phyloP scores from a whole-genome alignment of 129 eudicot species.

The Escallonia rubra region DNA sequence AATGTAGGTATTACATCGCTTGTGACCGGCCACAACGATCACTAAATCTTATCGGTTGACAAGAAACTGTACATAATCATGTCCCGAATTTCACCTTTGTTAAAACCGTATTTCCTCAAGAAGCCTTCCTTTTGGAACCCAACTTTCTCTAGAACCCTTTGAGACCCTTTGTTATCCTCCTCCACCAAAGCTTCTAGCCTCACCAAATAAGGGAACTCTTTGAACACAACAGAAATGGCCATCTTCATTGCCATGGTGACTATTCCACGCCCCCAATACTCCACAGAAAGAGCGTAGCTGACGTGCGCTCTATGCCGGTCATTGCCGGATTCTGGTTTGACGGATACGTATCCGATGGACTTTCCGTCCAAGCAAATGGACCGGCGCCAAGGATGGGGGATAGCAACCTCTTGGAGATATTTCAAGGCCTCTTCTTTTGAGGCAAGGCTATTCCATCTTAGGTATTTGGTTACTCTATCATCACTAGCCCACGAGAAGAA shows the following conservation, averaged over 20 bases:
- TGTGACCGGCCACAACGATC: neutral
- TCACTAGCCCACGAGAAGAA: constrained; percentile 57
- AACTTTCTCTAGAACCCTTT: constrained; percentile 58
- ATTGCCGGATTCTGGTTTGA: constrained; percentile 34
- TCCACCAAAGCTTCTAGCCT: constrained; percentile 73
- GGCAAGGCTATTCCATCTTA: constrained; percentile 46
- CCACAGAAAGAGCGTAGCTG: constrained; percentile 39
- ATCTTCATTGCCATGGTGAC: constrained; percentile 43
- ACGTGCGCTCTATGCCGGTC: constrained; percentile 45
- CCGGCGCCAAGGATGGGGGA: constrained; percentile 72
- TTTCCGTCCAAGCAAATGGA: constrained; percentile 48
- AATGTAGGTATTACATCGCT: too few species aligned
- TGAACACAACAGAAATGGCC: constrained; percentile 37
- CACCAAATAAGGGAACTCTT: constrained; percentile 38
- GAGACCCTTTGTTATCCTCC: constrained; percentile 49
- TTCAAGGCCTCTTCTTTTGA: constrained; percentile 33
- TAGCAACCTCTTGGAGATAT: constrained; percentile 46
- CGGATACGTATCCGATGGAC: constrained; percentile 50
- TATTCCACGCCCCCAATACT: constrained; percentile 55
- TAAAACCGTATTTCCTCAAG: constrained; percentile 60
- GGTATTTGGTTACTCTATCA: constrained; percentile 42
- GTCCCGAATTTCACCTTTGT: constrained; percentile 40
- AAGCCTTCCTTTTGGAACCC: constrained; percentile 61
- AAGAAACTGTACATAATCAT: constrained; percentile 34
- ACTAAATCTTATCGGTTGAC: constrained; percentile 11